Conservation (phyloP, 2,329 filamentous ascomycete species). For the Aureobasidium sp. region DNA sequence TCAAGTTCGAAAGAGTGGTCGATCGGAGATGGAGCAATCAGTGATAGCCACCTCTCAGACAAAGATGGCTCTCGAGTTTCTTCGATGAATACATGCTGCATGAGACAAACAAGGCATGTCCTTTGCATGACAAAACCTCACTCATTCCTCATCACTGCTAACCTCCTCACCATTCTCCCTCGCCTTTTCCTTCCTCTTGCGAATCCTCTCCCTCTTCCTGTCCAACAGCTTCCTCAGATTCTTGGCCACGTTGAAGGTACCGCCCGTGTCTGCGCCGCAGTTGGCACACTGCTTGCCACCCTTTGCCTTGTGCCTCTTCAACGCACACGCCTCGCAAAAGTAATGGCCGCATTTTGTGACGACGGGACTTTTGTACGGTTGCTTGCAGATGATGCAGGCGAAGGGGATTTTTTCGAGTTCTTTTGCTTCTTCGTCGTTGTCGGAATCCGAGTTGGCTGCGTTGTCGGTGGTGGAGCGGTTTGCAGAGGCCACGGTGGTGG, state of each 20-base stretch:
- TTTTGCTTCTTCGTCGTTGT: conserved; percentile 51
- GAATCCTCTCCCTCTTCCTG: conserved; percentile 51
- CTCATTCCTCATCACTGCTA: conserved; percentile 15
- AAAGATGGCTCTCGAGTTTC: too few species aligned
- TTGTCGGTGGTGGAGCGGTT: conserved; percentile 40
- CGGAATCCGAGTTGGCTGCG: conserved; percentile 37
- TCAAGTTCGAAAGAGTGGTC: too few species aligned
- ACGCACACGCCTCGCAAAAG: conserved; percentile 84
- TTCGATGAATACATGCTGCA: not conserved
- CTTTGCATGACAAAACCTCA: not conserved
- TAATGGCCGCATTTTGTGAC: conserved; percentile 91
- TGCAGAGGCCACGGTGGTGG: conserved; percentile 48
- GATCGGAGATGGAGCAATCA: too few species aligned
- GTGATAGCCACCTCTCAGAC: too few species aligned
- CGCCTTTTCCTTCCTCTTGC: conserved; percentile 15
- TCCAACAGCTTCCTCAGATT: conserved; percentile 72
- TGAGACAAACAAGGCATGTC: not conserved
- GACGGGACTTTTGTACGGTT: conserved; percentile 68
- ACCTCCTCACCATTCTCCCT: conserved; percentile 16
- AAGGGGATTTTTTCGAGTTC: conserved; percentile 80
- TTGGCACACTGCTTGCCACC: conserved; percentile 72
- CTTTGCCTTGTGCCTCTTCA: conserved; percentile 74
- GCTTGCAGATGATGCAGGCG: conserved; percentile 77
- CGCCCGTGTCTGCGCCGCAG: conserved; percentile 75
- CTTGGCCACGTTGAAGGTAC: conserved; percentile 84